Percentiles rank a stretch among this genome's conserved stretches.
Conservation (phyloP, 257 asterid species). For the Solanum appendiculatum region DNA sequence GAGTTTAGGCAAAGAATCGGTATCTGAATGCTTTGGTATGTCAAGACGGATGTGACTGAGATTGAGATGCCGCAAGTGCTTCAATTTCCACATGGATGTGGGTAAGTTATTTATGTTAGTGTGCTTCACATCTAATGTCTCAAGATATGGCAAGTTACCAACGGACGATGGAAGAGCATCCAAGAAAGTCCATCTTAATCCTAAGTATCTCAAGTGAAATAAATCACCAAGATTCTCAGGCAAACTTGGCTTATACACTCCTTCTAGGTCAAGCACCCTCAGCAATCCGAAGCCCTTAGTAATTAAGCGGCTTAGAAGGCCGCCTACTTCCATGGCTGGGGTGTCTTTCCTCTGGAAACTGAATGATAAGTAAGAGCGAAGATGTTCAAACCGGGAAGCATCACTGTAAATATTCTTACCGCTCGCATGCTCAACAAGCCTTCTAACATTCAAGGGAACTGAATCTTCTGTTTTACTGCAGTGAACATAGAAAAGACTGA, state of each 20-base stretch:
- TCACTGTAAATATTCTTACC: background rate
- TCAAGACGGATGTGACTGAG: slow-evolving; percentile 17
- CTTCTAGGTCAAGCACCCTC: slow-evolving; percentile 35
- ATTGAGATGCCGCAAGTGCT: slow-evolving; percentile 21
- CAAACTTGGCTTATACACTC: slow-evolving; percentile 24
- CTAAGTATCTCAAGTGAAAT: slow-evolving; percentile 20
- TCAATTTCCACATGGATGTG: slow-evolving; percentile 20
- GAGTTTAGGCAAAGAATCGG: slow-evolving; percentile 9
- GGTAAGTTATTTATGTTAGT: slow-evolving; percentile 21
- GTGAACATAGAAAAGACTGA: slow-evolving; percentile 20
- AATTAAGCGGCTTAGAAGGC: slow-evolving; percentile 7
- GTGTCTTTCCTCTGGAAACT: slow-evolving; percentile 17
- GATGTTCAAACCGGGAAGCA: background rate
- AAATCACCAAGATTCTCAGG: slow-evolving; percentile 28
- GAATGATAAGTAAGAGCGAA: slow-evolving; percentile 23
- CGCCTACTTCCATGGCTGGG: slow-evolving; percentile 20
- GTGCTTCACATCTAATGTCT: slow-evolving; percentile 26
- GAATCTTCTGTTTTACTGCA: background rate
- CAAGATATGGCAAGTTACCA: slow-evolving; percentile 13
- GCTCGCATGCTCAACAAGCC: slow-evolving; percentile 20
- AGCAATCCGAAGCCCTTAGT: slow-evolving; percentile 16
- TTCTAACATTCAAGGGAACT: background rate
- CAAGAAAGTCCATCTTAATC: slow-evolving; percentile 38
- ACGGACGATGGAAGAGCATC: slow-evolving; percentile 21
- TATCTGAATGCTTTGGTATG: slow-evolving; percentile 4